phyloP scores from a whole-genome alignment of 1,284 basidiomycete genomes.

The Cystobasidium pallidum region DNA sequence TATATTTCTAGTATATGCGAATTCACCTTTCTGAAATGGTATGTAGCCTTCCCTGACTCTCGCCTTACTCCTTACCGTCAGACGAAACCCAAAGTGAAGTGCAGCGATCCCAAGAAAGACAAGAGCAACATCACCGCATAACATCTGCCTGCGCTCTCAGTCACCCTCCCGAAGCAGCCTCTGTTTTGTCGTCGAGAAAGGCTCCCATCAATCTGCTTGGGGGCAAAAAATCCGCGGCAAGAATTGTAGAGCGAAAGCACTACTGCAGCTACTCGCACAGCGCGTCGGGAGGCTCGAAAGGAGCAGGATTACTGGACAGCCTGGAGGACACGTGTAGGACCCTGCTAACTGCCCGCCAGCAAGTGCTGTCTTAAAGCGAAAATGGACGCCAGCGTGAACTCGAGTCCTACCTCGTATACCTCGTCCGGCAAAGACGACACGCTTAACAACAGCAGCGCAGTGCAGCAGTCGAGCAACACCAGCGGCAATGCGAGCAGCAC shows the following conservation, averaged over 20 bases:
- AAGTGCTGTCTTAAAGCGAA: background rate
- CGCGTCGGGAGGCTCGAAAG: too few relatives aligned
- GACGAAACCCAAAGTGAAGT: background rate
- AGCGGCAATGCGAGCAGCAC: slow-evolving; percentile 3
- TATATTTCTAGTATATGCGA: too few relatives aligned
- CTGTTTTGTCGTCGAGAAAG: slow-evolving; percentile 10
- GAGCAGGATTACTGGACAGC: background rate
- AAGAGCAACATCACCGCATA: background rate
- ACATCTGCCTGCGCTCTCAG: background rate
- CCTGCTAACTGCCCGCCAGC: too few relatives aligned
- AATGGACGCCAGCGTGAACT: slow-evolving; percentile 25
- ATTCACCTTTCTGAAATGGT: background rate
- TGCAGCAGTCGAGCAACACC: background rate
- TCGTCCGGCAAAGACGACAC: slow-evolving; percentile 27
- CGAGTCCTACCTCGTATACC: slow-evolving; percentile 24
- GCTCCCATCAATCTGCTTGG: slow-evolving; percentile 7
- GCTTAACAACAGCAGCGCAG: slow-evolving; percentile 10
- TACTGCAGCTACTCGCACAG: background rate
- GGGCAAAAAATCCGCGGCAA: slow-evolving; percentile 3
- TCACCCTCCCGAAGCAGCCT: background rate
- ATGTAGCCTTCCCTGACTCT: slow-evolving; percentile 13
- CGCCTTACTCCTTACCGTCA: slow-evolving; percentile 1
- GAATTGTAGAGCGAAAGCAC: background rate
- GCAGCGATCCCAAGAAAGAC: background rate
- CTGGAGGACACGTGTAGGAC: too few relatives aligned